Conservation (phyloP, 73 alveolate species). For the Tetrahymena borealis region DNA sequence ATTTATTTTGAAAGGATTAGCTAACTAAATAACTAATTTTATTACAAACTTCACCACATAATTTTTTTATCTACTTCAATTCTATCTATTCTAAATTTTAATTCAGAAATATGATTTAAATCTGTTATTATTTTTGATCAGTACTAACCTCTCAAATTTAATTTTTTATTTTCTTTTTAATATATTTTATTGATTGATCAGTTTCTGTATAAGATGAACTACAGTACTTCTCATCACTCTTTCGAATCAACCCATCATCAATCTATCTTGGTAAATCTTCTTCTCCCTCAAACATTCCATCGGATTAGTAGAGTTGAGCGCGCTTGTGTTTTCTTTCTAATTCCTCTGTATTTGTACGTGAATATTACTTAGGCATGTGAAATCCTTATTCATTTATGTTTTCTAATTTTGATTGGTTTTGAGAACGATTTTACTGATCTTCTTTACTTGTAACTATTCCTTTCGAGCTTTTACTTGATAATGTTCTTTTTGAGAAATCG, state of each 20-base stretch:
- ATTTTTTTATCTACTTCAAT: too few relatives aligned
- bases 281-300: neutral
- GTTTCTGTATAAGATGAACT: neutral
- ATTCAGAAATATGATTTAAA: too few relatives aligned
- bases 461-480: neutral
- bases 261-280: neutral
- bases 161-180: neutral
- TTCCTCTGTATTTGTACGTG: neutral
- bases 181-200: neutral
- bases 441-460: neutral
- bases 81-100: too few relatives aligned
- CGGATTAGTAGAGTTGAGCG: neutral
- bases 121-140: neutral
- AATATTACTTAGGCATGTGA: neutral
- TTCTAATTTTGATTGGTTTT: neutral
- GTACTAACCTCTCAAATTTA: neutral
- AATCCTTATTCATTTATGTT: neutral
- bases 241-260: neutral
- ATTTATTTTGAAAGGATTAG: too few relatives aligned
- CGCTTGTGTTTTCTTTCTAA: neutral
- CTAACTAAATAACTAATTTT: too few relatives aligned
- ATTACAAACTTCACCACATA: too few relatives aligned
- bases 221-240: neutral
- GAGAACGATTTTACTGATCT: neutral
- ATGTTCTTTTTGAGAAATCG: neutral